These are phyloP conservation scores for Delphinella strobiligena DNA, from an alignment of 2,329 filamentous ascomycete species.

Conservation along the genomic window DNA sequence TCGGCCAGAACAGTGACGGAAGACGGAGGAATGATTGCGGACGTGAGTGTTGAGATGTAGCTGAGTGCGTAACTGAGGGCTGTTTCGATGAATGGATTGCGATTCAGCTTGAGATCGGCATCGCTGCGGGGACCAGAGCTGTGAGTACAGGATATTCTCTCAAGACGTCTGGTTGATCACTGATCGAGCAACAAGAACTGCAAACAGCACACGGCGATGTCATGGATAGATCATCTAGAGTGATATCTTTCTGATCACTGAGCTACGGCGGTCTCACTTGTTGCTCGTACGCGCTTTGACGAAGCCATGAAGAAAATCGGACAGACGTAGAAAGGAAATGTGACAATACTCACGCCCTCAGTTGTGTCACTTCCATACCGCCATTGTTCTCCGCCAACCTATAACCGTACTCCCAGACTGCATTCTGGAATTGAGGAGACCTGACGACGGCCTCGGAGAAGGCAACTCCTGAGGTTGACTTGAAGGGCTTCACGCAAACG, in stretches of 20 bases:
- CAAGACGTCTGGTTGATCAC: too few relatives aligned
- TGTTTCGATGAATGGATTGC: conserved; percentile 86
- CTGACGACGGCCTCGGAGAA: conserved; percentile 67
- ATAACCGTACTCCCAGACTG: conserved; percentile 80
- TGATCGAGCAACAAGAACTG: too few relatives aligned
- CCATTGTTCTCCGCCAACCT: conserved; percentile 56
- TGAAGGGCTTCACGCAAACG: conserved; percentile 43
- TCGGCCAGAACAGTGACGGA: conserved; percentile 83
- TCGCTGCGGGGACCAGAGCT: conserved; percentile 16
- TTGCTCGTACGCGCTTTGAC: not conserved
- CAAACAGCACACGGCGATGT: too few relatives aligned
- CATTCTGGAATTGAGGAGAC: conserved; percentile 82
- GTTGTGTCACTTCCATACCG: conserved; percentile 71
- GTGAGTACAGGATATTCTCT: too few relatives aligned
- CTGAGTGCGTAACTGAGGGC: conserved; percentile 78
- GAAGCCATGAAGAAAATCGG: not conserved
- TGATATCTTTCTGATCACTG: too few relatives aligned
- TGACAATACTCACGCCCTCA: conserved; percentile 55
- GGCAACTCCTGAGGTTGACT: conserved; percentile 47
- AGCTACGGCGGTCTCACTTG: too few relatives aligned
- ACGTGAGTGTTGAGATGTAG: conserved; percentile 51
- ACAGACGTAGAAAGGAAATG: not conserved
- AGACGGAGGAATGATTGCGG: conserved; percentile 49
- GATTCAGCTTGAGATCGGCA: conserved; percentile 32
- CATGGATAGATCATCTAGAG: too few relatives aligned